Conservation (phyloP, 2,329 filamentous ascomycete genomes). For the Trichoderma sp. region DNA sequence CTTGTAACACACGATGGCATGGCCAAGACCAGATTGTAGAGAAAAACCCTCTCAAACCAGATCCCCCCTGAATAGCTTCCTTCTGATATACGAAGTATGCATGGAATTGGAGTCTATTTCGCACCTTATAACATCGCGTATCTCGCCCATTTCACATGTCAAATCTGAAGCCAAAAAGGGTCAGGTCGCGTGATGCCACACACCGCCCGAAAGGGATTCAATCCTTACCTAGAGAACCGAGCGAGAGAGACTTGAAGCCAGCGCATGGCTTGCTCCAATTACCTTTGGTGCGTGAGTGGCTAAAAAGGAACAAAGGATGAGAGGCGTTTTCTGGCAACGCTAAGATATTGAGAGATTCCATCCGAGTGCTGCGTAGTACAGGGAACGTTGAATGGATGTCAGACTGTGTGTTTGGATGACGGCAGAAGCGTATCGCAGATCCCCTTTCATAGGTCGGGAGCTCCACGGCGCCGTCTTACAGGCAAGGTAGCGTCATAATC, state of each 20-base stretch:
- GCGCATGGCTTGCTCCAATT: background rate
- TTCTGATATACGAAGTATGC: background rate
- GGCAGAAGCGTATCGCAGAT: background rate
- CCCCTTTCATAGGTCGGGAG: background rate
- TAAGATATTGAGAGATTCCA: background rate
- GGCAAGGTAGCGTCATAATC: background rate
- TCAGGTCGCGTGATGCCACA: slow-evolving; percentile 23
- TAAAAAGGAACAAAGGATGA: background rate
- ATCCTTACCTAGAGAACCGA: background rate
- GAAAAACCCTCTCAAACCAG: no score
- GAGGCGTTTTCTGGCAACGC: slow-evolving; percentile 3
- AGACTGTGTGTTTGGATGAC: slow-evolving; percentile 4
- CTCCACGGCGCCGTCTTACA: slow-evolving; percentile 8
- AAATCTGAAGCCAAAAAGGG: background rate
- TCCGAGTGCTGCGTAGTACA: background rate
- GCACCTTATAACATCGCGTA: no score
- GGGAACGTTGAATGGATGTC: no score
- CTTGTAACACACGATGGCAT: no score
- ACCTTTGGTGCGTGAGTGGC: background rate
- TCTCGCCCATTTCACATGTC: background rate
- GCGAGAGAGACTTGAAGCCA: background rate
- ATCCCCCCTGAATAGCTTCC: background rate
- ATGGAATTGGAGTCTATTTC: no score
- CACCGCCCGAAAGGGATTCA: background rate
- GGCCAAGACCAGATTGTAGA: no score